Conservation (phyloP, 2,329 filamentous ascomycete species). For the Magnaporthiopsis poae region DNA sequence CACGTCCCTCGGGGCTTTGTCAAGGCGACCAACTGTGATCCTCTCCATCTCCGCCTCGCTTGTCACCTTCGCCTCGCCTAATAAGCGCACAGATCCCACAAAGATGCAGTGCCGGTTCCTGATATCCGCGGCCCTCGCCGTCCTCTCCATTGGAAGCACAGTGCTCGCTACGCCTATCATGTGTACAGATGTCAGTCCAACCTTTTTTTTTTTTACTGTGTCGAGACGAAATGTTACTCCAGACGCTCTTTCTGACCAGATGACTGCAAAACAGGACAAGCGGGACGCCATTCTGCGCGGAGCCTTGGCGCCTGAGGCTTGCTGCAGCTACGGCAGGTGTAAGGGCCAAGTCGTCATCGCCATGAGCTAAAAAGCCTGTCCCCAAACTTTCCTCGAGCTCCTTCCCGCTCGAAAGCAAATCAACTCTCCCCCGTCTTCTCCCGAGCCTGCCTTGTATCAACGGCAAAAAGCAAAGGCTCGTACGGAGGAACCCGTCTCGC, state of each 20-base stretch:
- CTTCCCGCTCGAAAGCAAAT: background rate
- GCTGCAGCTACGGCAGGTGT: constrained; percentile 45
- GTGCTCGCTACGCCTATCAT: constrained; percentile 25
- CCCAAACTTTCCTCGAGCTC: background rate
- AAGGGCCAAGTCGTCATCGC: constrained; percentile 39
- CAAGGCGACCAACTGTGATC: no score
- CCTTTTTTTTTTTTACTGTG: background rate
- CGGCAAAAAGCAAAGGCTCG: background rate
- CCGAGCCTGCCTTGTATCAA: background rate
- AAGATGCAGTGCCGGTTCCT: constrained; percentile 20
- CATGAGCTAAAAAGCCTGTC: constrained; percentile 23
- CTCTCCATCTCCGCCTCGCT: background rate
- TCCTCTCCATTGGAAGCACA: constrained; percentile 18
- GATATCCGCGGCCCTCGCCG: constrained; percentile 16
- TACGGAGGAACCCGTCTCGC: background rate
- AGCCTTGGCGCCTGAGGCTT: constrained; percentile 36
- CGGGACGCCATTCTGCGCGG: constrained; percentile 38
- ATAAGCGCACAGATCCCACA: background rate
- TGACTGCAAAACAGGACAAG: constrained; percentile 18
- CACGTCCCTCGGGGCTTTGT: no score
- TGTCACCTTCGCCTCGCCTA: background rate
- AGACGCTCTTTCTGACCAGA: background rate
- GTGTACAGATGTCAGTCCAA: constrained; percentile 27
- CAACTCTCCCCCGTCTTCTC: background rate
- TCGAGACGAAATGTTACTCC: background rate